These are phyloP conservation scores for Lachnellula arida DNA, from an alignment of 2,329 filamentous ascomycete species.

Conservation along the genomic window DNA sequence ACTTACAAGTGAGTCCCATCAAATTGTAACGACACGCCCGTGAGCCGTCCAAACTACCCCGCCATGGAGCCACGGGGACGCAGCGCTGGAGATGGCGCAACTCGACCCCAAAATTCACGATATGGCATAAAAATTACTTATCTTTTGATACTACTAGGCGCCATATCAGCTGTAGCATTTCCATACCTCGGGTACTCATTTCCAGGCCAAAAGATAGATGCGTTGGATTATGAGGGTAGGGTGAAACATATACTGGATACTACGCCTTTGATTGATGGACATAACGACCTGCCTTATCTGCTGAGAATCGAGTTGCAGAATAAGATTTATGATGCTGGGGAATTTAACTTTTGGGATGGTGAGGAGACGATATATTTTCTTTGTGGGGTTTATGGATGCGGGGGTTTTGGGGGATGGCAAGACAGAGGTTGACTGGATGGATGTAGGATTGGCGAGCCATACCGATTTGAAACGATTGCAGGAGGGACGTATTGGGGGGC, in stretches of 20 bases:
- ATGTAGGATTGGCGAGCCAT: constrained; percentile 16
- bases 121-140: neutral
- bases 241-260: constrained; percentile 19
- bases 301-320: constrained; percentile 27
- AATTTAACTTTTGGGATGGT: constrained; percentile 14
- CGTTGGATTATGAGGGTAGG: constrained; percentile 7
- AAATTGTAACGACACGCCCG: no score
- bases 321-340: constrained; percentile 25
- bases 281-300: constrained; percentile 32
- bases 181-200: neutral
- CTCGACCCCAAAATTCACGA: neutral
- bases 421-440: constrained; percentile 15
- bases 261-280: constrained; percentile 32
- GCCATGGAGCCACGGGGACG: no score
- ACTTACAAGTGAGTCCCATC: no score
- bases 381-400: neutral
- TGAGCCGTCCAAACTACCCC: no score
- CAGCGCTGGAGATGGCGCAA: no score
- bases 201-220: neutral
- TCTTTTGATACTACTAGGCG: neutral
- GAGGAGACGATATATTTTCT: neutral
- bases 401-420: neutral
- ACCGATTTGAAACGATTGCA: constrained; percentile 28
- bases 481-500: constrained; percentile 28
- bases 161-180: neutral